Base-by-base conservation (phyloP, 768 basidiomycete species). In the Porpolomopsis calyptriformis region DNA sequence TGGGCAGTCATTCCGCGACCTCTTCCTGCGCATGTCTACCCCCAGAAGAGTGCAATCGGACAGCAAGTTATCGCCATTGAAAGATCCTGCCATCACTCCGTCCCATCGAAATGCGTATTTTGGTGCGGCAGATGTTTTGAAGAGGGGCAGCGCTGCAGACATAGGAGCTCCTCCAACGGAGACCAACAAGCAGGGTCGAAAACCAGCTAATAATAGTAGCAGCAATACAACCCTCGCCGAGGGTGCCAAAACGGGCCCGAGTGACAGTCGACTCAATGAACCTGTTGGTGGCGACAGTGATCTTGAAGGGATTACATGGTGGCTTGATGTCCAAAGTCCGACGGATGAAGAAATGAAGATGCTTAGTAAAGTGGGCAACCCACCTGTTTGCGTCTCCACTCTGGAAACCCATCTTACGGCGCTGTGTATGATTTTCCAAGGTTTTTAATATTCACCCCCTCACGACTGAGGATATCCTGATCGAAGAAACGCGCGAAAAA, bases 401-500 rank as follows among this genome's bases (percentile, higher is more conserved):
- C 37, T 31, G 27, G 18, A 45, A 40, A 52, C 20, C 34, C 20
- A n/a, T 41, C 36, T 22, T 23, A 9, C 25, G n/a, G 9, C 26
- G 9, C 12, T 31, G 9, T 2, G 33, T 24, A 22, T 20, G 29
- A 20, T 4, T 40, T 0, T 18, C 25, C 10, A 50, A 96, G 93
- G 92, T 94, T 8, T 99, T 98, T 64, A 77, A 76, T 16, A 96
- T 99, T 57, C 96, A 99, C 67, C 96, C 96, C 3, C 73, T 99
- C 53, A 99, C 96, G 4, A 94, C 94, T 16, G 96, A 99, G 70
- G 96, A 99, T 70, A 98, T 99, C 60, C 82, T 88, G 58, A 96
- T 98, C 85, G 96, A 99, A 64, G 96, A 99, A 69, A 87, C 93
- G 33, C 90, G 96, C 57, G 96, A 99, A 70, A 99, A 99, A 72